Conservation (phyloP, 2,329 filamentous ascomycete genomes). For the Scytalidium sp. region DNA sequence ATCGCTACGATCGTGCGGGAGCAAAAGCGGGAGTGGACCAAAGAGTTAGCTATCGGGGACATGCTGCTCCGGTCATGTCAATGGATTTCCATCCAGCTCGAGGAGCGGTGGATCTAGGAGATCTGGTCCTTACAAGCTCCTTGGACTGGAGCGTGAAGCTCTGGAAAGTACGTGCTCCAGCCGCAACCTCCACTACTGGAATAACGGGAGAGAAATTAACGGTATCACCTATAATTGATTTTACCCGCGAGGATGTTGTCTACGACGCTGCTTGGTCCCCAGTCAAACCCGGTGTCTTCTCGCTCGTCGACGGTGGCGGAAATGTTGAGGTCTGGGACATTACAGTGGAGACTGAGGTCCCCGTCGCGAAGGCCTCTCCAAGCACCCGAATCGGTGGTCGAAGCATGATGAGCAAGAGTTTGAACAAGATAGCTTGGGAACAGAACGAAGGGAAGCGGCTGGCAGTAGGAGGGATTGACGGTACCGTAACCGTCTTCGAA, state of each 20-base stretch:
- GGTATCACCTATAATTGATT: constrained; percentile 78
- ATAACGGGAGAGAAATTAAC: constrained; percentile 43
- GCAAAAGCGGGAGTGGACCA: constrained; percentile 94
- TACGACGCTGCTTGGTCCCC: constrained; percentile 97
- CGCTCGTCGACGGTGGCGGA: constrained; percentile 88
- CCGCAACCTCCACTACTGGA: constrained; percentile 60
- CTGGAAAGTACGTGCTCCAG: constrained; percentile 87
- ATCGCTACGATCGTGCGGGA: constrained; percentile 94
- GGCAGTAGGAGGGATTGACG: constrained; percentile 89
- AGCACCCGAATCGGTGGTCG: constrained; percentile 61
- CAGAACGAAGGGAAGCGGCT: constrained; percentile 80
- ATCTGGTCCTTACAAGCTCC: constrained; percentile 86
- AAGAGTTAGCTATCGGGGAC: constrained; percentile 82
- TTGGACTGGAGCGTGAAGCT: constrained; percentile 97
- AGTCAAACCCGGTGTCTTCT: constrained; percentile 90
- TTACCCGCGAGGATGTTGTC: constrained; percentile 91
- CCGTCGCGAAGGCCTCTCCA: constrained; percentile 76
- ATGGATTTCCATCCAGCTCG: constrained; percentile 92
- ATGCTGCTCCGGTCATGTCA: constrained; percentile 92
- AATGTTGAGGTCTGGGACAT: constrained; percentile 95
- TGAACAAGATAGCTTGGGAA: constrained; percentile 97
- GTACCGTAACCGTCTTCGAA: constrained; percentile 88
- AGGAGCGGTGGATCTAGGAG: constrained; percentile 90
- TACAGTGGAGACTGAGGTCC: constrained; percentile 87
- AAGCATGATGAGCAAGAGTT: constrained; percentile 74